Percentiles rank a stretch among this genome's conserved stretches.
phyloP scores from a whole-genome alignment of 108 stramenopile species.

The Craspedostauros australis region DNA sequence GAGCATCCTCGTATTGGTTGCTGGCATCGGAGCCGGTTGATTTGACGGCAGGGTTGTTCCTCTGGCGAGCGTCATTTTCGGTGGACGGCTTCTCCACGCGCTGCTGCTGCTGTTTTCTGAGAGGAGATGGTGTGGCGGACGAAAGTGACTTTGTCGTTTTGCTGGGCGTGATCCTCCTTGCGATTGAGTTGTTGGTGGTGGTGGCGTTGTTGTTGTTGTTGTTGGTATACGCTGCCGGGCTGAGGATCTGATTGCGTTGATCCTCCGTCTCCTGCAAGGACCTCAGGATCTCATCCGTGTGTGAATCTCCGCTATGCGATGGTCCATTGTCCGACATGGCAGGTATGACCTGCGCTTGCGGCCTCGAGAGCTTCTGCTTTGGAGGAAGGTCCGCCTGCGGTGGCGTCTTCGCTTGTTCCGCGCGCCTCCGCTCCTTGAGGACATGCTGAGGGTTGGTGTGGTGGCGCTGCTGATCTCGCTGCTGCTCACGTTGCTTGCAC shows the following conservation, averaged over 20 bases:
- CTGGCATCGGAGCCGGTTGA: background rate
- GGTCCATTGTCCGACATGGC: background rate
- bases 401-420: background rate
- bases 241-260: slow-evolving; percentile 26
- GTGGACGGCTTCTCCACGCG: too few relatives aligned
- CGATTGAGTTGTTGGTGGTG: too few relatives aligned
- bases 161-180: too few relatives aligned
- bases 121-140: too few relatives aligned
- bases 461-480: too few relatives aligned
- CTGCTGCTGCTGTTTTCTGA: too few relatives aligned
- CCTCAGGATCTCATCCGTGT: slow-evolving; percentile 29
- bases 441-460: too few relatives aligned
- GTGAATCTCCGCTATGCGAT: background rate
- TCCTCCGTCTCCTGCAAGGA: slow-evolving; percentile 34
- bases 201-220: too few relatives aligned
- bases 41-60: background rate
- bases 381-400: background rate
- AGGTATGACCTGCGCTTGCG: background rate
- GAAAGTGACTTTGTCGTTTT: background rate
- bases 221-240: too few relatives aligned
- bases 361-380: background rate
- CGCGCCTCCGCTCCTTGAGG: background rate
- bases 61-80: background rate
- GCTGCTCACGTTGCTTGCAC: too few relatives aligned
- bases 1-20: slow-evolving; percentile 51